Conservation (phyloP, 2,329 filamentous ascomycete species). For the Aspergillus chevalieri region DNA sequence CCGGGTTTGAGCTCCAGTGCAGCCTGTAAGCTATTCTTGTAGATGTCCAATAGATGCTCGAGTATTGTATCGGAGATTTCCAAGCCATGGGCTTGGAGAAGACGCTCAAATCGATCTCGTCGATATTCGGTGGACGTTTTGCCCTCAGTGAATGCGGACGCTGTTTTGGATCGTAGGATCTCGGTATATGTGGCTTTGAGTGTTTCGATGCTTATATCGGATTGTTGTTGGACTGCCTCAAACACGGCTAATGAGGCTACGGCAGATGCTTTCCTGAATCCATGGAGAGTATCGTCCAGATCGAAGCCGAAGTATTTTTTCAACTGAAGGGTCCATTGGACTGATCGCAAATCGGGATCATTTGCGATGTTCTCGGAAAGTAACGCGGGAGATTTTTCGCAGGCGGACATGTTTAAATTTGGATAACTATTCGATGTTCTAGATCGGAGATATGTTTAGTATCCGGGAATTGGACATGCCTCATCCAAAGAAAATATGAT, state of each 20-base stretch:
- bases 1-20: conserved; percentile 33
- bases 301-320: conserved; percentile 43
- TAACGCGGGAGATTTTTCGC: background rate
- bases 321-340: conserved; percentile 16
- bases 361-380: background rate
- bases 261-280: conserved; percentile 39
- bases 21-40: conserved; percentile 6
- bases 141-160: conserved; percentile 41
- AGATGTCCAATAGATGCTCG: conserved; percentile 8
- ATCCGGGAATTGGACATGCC: background rate
- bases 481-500: too few species aligned
- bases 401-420: too few species aligned
- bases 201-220: conserved; percentile 4
- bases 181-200: conserved; percentile 24
- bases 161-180: conserved; percentile 31
- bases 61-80: background rate
- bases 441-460: too few species aligned
- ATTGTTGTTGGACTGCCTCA: conserved; percentile 17
- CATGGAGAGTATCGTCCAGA: conserved; percentile 46
- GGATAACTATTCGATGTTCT: too few species aligned
- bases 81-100: conserved; percentile 21
- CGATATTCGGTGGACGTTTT: conserved; percentile 42
- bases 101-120: conserved; percentile 31
- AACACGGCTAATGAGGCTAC: conserved; percentile 32
- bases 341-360: background rate